Evolutionary conservation across 139 green algal species (phyloP), one percentile per base, ranked within the genome.

Genomic region (Edaphochlamys debaryana): DNA sequence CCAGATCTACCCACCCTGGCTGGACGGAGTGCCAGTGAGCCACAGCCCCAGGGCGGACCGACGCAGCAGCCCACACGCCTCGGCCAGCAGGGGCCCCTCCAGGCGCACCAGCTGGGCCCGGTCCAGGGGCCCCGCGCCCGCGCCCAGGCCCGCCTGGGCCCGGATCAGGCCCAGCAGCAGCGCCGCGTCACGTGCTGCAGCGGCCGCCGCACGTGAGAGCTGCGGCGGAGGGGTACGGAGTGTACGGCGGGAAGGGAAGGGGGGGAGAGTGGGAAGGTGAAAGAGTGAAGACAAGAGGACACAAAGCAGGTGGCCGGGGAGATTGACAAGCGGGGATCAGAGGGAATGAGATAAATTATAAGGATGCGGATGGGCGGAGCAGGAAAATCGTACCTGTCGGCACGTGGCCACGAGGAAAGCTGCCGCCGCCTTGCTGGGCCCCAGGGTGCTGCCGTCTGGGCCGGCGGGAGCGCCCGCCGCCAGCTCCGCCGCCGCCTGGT

Each of bases 21-120:
- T 66, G 19, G 76, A 82, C 36, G 84, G 77, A 30, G 85, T 86
- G 29, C 40, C 58, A 3, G 69, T 67, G 27, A 89, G 85, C 85
- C 85, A 89, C 56, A 83, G 72, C 42, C 63, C 78, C 30, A 89
- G 32, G 34, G 85, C 85, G 2, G 85, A 41, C 2, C 85, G 70
- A 52, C 79, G 62, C 64, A 89, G 38, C 63, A 69, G 45, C 34
- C 29, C 54, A 17, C 52, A 72, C 32, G 79, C 62, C 41, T 66
- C 36, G 2, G 70, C 36, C 62, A 86, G 56, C 45, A 86, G 76
- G 30, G 9, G 27, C 27, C 30, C 41, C 64, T 86, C 56, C 48
- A 79, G 38, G 19, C n/a, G 25, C 1, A 2, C 64, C 25, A 86
- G 78, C 30, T 27, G 4, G 17, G 19, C 52, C 25, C 48, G 69